Evolutionary conservation across 331 rosid genomes (phyloP).

Genomic region (Phaseolus coccineus): DNA sequence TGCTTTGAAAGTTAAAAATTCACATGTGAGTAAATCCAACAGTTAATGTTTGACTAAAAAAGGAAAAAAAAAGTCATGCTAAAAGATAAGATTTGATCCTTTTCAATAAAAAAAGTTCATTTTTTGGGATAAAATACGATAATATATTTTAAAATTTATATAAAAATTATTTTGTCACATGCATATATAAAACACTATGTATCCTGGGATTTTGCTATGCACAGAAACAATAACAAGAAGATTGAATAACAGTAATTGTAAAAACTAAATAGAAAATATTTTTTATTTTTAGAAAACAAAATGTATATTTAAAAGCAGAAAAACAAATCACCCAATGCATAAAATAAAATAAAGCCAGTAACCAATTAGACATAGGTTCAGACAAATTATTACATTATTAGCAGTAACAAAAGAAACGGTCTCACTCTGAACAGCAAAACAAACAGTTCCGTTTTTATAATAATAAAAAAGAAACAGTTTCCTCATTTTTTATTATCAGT

Average conservation of each 20-base stretch:
- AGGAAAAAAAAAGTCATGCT: background rate
- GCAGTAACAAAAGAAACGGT: background rate
- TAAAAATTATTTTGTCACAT: background rate
- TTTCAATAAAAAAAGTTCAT: too few relatives aligned
- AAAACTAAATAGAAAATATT: too few relatives aligned
- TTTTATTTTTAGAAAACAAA: too few relatives aligned
- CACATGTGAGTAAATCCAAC: background rate
- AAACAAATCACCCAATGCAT: too few relatives aligned
- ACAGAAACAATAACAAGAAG: too few relatives aligned
- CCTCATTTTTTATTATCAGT: background rate
- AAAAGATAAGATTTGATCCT: background rate
- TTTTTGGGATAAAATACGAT: too few relatives aligned
- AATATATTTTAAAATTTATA: too few relatives aligned
- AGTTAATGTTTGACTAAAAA: too few relatives aligned
- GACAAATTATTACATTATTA: background rate
- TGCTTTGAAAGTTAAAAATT: background rate
- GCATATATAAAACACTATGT: background rate
- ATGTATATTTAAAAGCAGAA: too few relatives aligned
- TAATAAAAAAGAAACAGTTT: background rate
- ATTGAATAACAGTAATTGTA: too few relatives aligned
- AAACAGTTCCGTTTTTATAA: background rate
- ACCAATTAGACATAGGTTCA: background rate
- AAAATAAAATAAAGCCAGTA: background rate
- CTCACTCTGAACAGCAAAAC: background rate
- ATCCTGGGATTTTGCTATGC: too few relatives aligned